These are phyloP conservation scores for Fomitopsis betulina DNA, from an alignment of 1,284 basidiomycete genomes.

Conservation along the genomic window DNA sequence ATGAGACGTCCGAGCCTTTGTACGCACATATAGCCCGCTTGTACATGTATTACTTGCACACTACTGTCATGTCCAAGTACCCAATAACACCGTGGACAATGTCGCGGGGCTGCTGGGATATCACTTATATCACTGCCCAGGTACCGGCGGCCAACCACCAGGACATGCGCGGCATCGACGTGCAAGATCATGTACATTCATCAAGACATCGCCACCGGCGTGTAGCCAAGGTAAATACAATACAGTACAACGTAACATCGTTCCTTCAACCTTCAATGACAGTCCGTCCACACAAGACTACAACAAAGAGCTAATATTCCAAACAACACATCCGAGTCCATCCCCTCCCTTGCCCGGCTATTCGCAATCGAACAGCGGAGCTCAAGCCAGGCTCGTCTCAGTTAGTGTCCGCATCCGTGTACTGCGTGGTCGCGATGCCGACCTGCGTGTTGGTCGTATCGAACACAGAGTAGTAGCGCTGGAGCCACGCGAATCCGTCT, in stretches of 20 bases:
- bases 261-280: not conserved
- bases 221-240: not conserved
- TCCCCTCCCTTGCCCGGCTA: not conserved
- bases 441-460: constrained; percentile 50
- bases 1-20: no score
- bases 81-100: no score
- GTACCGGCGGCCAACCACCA: no score
- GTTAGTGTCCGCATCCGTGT: constrained; percentile 40
- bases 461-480: constrained; percentile 65
- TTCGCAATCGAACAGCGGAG: not conserved
- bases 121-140: no score
- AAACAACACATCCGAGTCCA: not conserved
- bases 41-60: no score
- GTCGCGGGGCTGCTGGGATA: no score
- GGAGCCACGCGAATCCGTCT: constrained; percentile 36
- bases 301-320: not conserved
- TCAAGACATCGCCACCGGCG: no score
- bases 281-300: not conserved
- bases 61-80: no score
- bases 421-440: constrained; percentile 41
- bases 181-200: no score
- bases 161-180: no score
- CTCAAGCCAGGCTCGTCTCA: constrained; percentile 17
- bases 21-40: no score
- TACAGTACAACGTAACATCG: not conserved